Percentiles rank a stretch among this genome's conserved stretches.
phyloP scores from a whole-genome alignment of 1,284 basidiomycete species.

The Paramarasmius palmivorus region DNA sequence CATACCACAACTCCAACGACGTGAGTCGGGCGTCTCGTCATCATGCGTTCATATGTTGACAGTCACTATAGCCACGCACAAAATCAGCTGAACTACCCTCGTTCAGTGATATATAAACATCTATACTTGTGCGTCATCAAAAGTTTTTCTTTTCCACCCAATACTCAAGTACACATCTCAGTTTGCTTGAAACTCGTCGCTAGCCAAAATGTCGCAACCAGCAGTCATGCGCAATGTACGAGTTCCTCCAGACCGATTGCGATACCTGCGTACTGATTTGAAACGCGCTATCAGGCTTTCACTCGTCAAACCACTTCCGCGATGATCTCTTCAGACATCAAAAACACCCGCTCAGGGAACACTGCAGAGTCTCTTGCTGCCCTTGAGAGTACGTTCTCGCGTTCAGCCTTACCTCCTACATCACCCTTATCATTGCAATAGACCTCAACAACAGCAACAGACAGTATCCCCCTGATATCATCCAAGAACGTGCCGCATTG shows the following conservation, averaged over 20 bases:
- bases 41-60: too few relatives aligned
- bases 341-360: neutral
- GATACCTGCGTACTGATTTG: too few relatives aligned
- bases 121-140: too few relatives aligned
- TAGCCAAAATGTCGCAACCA: conserved; percentile 1
- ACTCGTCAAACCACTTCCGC: neutral
- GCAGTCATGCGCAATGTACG: neutral
- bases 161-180: too few relatives aligned
- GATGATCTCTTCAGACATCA: neutral
- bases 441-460: conserved; percentile 2
- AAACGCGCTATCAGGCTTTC: neutral
- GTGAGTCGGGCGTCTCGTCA: too few relatives aligned
- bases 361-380: neutral
- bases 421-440: neutral
- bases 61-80: too few relatives aligned
- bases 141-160: too few relatives aligned
- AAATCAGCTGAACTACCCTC: too few relatives aligned
- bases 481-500: conserved; percentile 7
- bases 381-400: neutral
- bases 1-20: too few relatives aligned
- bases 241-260: neutral
- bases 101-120: too few relatives aligned
- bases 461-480: conserved; percentile 2
- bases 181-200: too few relatives aligned
- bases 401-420: neutral